Evolutionary conservation across 768 basidiomycete species (phyloP).

Genomic region (Kwoniella sp.): DNA sequence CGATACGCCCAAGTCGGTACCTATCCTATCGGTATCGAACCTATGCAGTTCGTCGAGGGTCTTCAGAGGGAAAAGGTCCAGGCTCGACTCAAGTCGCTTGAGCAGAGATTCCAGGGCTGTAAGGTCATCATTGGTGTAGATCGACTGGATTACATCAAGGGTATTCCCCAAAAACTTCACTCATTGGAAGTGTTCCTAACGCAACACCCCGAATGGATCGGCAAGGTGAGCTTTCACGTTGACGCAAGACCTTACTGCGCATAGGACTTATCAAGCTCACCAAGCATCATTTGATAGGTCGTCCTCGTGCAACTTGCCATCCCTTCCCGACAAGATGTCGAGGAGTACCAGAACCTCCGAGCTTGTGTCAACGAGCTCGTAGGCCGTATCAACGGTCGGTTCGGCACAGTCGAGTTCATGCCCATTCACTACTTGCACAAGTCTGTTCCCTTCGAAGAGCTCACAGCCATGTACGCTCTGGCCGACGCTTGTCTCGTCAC

Average conservation of each 20-base stretch:
- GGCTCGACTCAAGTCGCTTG: constrained; percentile 74
- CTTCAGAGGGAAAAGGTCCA: constrained; percentile 77
- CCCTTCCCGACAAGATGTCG: constrained; percentile 95
- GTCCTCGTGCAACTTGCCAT: constrained; percentile 96
- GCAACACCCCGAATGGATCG: constrained; percentile 99
- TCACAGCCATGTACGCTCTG: constrained; percentile 95
- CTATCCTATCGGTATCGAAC: constrained; percentile 98
- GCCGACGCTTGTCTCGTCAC: constrained; percentile 95
- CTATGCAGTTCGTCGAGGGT: constrained; percentile 86
- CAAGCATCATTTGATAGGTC: constrained; percentile 63
- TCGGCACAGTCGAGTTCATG: constrained; percentile 99
- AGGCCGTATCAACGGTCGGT: constrained; percentile 96
- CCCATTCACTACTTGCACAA: constrained; percentile 99
- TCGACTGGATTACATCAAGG: constrained; percentile 99
- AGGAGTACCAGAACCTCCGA: constrained; percentile 97
- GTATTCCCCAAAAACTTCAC: constrained; percentile 96
- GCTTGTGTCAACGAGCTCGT: constrained; percentile 97
- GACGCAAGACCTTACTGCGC: too few species aligned
- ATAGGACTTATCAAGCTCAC: too few species aligned
- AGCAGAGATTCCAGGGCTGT: constrained; percentile 87
- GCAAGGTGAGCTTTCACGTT: constrained; percentile 65
- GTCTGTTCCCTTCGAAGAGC: constrained; percentile 85
- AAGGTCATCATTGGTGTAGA: constrained; percentile 99
- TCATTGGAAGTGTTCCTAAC: constrained; percentile 94
- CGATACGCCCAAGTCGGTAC: constrained; percentile 96